Base-by-base conservation (phyloP, 1,139 yeast genomes). In the Kurtzmaniella quercitrusa region DNA sequence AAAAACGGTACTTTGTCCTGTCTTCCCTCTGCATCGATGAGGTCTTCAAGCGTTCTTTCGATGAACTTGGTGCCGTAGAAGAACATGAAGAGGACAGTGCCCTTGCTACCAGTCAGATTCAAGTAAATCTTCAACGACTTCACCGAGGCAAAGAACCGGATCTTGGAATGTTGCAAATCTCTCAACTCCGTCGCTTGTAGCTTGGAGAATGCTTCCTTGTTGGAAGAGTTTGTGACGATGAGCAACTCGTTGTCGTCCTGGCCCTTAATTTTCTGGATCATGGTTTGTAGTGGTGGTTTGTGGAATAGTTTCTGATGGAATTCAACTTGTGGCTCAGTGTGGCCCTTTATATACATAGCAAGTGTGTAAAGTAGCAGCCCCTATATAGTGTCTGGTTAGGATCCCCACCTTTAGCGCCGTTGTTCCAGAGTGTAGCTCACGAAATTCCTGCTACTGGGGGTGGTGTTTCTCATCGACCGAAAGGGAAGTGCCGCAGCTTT, bases 31-130 rank as follows among this genome's bases (percentile, higher is more conserved):
- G 33, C 10, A 14, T 68, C 72, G 23, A 69, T 63, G 36, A 65
- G 51, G 46, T 63, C 65, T 39, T 64, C 51, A 33, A 69, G 55
- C 18, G 66, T 51, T 31, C 59, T 55, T 47, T 67, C 73, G 23
- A 69, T 58, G 46, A 57, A 68, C 15, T 55, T 57, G 44, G 68
- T 53, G 1, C 73, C 73, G 43, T 69, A 58, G 55, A 70, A 69
- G 43, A 68, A 70, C 74, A 70, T 69, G 44, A 70, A 68, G 27
- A 68, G 51, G 8, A 68, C 63, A 47, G 63, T 63, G 2, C 70
- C 73, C 8, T 55, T 48, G n/a, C 19, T 14, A 10, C 38, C 38
- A 5, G 37, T 23, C 11, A 33, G 19, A n/a, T 19, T 19, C 21
- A 36, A 36, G 18, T 38, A 42, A 3, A 15, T 12, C 25, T 37